These are phyloP conservation scores for Heimioporus sp. DNA, from an alignment of 768 basidiomycete species.

Conservation along the genomic window DNA sequence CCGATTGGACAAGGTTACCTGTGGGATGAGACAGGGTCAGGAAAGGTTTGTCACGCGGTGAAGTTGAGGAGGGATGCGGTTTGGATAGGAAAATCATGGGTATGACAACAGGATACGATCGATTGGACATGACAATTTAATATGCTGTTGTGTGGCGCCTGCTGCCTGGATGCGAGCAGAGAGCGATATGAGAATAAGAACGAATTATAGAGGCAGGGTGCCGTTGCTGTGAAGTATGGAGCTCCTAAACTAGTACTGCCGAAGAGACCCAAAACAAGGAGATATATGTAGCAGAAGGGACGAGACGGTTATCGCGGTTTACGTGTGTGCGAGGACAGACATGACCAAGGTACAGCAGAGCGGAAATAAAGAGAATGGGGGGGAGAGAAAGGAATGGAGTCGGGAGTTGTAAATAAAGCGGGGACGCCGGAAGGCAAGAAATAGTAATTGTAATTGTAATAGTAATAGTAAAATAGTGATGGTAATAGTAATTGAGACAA, in stretches of 20 bases:
- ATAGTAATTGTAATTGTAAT: constrained; percentile 3
- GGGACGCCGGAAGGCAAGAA: constrained; percentile 17
- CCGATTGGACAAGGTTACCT: constrained; percentile 6
- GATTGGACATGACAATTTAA: neutral
- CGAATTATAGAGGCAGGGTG: constrained; percentile 1
- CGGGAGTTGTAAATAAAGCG: constrained; percentile 27
- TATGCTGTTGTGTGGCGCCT: neutral
- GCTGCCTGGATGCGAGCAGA: neutral
- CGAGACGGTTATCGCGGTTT: constrained; percentile 17
- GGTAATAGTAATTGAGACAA: constrained; percentile 21
- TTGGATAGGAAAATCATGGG: constrained; percentile 8
- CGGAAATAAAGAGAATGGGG: constrained; percentile 25
- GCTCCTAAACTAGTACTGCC: constrained; percentile 18
- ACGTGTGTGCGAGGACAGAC: constrained; percentile 22
- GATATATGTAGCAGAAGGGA: neutral
- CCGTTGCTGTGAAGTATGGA: constrained; percentile 11
- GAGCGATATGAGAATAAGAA: no score
- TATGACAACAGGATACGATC: no score
- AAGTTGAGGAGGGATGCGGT: constrained; percentile 7
- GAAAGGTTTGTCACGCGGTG: constrained; percentile 14
- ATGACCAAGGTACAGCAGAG: constrained; percentile 11
- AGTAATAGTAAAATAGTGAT: constrained; percentile 6
- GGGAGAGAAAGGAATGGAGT: constrained; percentile 18
- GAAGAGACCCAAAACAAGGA: constrained; percentile 13
- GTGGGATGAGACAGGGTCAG: constrained; percentile 16